Evolutionary conservation across 306 rosid genomes (phyloP).

Genomic region (Amphicarpaea edgeworthii): DNA sequence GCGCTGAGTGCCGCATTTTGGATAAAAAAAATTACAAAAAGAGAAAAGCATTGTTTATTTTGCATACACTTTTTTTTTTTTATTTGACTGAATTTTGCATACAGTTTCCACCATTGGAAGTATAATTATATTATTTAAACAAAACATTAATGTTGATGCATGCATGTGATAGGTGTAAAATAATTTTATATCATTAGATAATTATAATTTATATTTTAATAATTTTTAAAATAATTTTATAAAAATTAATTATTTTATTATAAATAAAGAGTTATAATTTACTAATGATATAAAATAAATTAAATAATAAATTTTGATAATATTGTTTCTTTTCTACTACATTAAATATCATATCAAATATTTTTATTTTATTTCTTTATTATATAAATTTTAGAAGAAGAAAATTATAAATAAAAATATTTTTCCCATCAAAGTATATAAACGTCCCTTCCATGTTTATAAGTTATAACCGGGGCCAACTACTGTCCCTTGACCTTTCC

Average conservation of each 20-base stretch:
- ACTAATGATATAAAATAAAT: too few species aligned
- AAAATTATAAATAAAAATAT: too few species aligned
- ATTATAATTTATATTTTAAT: too few species aligned
- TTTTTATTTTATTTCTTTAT: background rate
- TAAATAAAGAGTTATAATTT: too few species aligned
- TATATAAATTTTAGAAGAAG: too few species aligned
- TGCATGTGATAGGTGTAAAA: too few species aligned
- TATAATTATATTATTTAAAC: too few species aligned
- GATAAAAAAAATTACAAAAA: background rate
- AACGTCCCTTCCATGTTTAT: background rate
- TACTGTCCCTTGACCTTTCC: conserved; percentile 1
- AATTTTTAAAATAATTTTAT: too few species aligned
- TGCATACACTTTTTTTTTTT: background rate
- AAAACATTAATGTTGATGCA: too few species aligned
- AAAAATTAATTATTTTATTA: too few species aligned
- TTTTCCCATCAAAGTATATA: background rate
- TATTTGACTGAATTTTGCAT: background rate
- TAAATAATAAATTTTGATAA: background rate
- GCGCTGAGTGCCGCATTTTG: background rate
- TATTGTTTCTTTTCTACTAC: background rate
- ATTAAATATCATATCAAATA: background rate
- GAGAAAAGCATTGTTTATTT: background rate
- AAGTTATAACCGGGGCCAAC: background rate
- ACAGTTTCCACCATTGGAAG: background rate
- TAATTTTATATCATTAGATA: too few species aligned